A percentile compares a stretch with the other conserved stretches of the same genome.
phyloP scores from a whole-genome alignment of 331 rosid species.

The Dryas integrifolia region DNA sequence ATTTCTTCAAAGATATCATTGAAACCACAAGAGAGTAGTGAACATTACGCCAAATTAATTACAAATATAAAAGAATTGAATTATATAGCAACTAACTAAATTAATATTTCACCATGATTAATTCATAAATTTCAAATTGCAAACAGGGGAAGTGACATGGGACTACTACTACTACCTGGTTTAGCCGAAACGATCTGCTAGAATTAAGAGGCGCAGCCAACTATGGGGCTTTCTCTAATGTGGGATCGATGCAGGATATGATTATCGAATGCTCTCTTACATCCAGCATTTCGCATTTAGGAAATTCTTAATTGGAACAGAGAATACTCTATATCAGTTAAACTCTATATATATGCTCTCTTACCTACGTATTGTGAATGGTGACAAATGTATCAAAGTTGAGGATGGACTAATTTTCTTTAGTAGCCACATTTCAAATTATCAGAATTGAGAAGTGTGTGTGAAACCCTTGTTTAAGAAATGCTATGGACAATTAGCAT shows the following conservation, averaged over 20 bases:
- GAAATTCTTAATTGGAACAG: too few relatives aligned
- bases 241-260: too few relatives aligned
- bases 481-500: too few relatives aligned
- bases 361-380: background rate
- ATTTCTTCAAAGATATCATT: slow-evolving; percentile 28
- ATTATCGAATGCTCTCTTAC: too few relatives aligned
- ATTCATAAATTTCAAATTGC: background rate
- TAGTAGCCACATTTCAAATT: background rate
- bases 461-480: too few relatives aligned
- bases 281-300: too few relatives aligned
- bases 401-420: background rate
- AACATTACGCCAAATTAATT: background rate
- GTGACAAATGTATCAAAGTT: slow-evolving; percentile 3
- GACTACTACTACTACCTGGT: background rate
- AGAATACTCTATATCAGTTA: background rate
- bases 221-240: too few relatives aligned
- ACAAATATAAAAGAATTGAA: background rate
- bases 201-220: background rate
- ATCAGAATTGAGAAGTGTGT: too few relatives aligned
- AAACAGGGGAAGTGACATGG: background rate
- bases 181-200: background rate
- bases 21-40: slow-evolving; percentile 5
- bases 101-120: too few relatives aligned
- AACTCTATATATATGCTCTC: background rate
- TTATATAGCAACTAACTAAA: background rate